phyloP scores from a whole-genome alignment of 345 rosid genomes.

The Eucalyptus urophylla region DNA sequence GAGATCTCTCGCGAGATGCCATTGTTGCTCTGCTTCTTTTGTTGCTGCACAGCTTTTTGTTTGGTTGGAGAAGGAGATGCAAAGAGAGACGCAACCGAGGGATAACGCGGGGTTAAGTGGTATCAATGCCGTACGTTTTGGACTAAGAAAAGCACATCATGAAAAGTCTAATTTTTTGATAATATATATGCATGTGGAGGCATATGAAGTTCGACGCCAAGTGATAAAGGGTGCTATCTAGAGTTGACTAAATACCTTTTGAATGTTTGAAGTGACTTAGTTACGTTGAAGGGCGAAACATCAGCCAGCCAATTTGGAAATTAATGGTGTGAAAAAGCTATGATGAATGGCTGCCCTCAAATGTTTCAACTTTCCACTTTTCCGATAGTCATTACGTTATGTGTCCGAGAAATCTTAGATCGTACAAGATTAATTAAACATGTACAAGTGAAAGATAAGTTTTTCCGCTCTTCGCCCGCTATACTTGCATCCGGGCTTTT shows the following conservation, averaged over 20 bases:
- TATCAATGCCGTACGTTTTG: not conserved
- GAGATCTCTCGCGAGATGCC: not conserved
- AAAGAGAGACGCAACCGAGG: not conserved
- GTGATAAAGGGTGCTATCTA: not conserved
- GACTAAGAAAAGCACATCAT: not conserved
- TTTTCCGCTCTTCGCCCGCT: not conserved
- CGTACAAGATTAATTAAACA: not conserved
- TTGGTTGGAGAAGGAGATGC: not conserved
- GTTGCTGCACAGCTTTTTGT: not conserved
- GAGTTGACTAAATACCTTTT: not conserved
- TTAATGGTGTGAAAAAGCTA: not conserved
- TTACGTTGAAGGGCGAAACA: not conserved
- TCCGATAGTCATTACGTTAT: not conserved
- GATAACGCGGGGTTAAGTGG: not conserved
- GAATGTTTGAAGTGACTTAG: not conserved
- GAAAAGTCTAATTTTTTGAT: not conserved
- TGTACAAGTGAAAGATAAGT: not conserved
- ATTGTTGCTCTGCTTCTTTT: not conserved
- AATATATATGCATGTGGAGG: not conserved
- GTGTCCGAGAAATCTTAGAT: not conserved
- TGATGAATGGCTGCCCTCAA: not conserved
- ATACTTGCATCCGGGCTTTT: not conserved
- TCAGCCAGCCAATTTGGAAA: slow-evolving; percentile 1
- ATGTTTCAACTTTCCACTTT: not conserved
- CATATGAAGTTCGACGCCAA: not conserved